A percentile compares a stretch with the other conserved stretches of the same genome.
phyloP scores from a whole-genome alignment of 495 filamentous ascomycete genomes.

The Penicillium diatomitis region DNA sequence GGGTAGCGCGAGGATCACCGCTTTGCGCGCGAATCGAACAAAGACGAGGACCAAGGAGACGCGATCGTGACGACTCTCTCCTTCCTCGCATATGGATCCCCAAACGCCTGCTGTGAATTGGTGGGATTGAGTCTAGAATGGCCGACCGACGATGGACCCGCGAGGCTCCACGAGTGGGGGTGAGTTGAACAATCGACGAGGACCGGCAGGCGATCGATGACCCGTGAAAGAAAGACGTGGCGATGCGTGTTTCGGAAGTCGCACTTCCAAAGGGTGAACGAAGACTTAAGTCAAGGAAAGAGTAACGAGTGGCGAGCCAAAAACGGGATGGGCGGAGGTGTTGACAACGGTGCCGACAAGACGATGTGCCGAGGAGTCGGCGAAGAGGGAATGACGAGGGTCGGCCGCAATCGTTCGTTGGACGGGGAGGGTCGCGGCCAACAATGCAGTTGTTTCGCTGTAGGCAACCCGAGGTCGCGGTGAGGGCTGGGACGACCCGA shows the following conservation, averaged over 20 bases:
- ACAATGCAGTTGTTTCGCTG: constrained; percentile 34
- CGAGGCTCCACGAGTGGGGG: neutral
- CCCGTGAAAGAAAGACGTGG: neutral
- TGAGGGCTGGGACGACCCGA: constrained; percentile 20
- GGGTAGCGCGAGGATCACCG: constrained; percentile 7
- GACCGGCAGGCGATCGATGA: neutral
- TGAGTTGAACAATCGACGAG: neutral
- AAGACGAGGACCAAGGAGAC: constrained; percentile 7
- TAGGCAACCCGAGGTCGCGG: constrained; percentile 20
- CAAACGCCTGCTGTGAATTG: constrained; percentile 3
- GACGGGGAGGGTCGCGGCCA: constrained; percentile 4
- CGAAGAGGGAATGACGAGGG: constrained; percentile 12
- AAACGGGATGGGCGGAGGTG: constrained; percentile 2
- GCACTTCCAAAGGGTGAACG: neutral
- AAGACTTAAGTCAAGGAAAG: neutral
- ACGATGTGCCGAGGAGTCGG: neutral
- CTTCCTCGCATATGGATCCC: constrained; percentile 16
- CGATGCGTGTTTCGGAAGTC: neutral
- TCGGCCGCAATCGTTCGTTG: constrained; percentile 6
- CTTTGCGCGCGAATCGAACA: constrained; percentile 1
- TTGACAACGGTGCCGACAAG: constrained; percentile 3
- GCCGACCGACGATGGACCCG: neutral
- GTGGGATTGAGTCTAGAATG: neutral
- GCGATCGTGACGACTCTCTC: neutral
- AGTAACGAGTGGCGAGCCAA: constrained; percentile 14